A percentile compares a stretch with the other conserved stretches of the same genome.
These are phyloP conservation scores for Nakazawaea siamensis DNA, from an alignment of 805 yeast species.

Conservation along the genomic window DNA sequence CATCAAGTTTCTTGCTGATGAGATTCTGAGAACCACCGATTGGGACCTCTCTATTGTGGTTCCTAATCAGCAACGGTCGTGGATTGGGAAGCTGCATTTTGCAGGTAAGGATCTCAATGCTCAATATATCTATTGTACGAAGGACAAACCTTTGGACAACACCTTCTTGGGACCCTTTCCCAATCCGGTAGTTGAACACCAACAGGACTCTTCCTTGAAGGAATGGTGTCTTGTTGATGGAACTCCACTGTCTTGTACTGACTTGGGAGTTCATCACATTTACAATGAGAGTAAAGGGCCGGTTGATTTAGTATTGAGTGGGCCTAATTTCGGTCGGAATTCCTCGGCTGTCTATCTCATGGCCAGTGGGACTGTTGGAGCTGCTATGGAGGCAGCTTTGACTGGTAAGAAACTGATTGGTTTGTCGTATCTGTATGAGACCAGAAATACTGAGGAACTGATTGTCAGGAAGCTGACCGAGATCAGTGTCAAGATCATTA, in stretches of 20 bases:
- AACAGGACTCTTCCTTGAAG: conserved; percentile 33
- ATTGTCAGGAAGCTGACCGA: conserved; percentile 57
- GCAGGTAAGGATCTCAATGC: conserved; percentile 63
- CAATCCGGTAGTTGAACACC: conserved; percentile 33
- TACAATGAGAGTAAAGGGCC: conserved; percentile 40
- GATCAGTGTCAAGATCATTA: conserved; percentile 55
- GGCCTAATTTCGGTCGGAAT: conserved; percentile 95
- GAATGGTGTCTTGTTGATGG: conserved; percentile 89
- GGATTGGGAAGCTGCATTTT: conserved; percentile 98
- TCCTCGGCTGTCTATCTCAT: conserved; percentile 82
- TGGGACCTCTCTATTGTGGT: conserved; percentile 84
- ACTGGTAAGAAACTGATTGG: conserved; percentile 69
- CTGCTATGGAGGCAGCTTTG: conserved; percentile 88
- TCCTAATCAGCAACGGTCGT: conserved; percentile 81
- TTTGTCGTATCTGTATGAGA: conserved; percentile 74
- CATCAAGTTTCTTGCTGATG: conserved; percentile 71
- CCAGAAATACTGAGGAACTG: conserved; percentile 38
- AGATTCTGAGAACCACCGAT: conserved; percentile 53
- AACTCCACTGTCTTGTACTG: conserved; percentile 95
- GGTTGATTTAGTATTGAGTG: conserved; percentile 83
- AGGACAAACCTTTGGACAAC: conserved; percentile 34
- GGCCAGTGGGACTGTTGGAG: conserved; percentile 94
- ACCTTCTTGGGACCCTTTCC: conserved; percentile 63
- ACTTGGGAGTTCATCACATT: conserved; percentile 77
- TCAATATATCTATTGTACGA: conserved; percentile 54